These are phyloP conservation scores for Nemania sp. DNA, from an alignment of 2,329 filamentous ascomycete genomes.

Conservation along the genomic window DNA sequence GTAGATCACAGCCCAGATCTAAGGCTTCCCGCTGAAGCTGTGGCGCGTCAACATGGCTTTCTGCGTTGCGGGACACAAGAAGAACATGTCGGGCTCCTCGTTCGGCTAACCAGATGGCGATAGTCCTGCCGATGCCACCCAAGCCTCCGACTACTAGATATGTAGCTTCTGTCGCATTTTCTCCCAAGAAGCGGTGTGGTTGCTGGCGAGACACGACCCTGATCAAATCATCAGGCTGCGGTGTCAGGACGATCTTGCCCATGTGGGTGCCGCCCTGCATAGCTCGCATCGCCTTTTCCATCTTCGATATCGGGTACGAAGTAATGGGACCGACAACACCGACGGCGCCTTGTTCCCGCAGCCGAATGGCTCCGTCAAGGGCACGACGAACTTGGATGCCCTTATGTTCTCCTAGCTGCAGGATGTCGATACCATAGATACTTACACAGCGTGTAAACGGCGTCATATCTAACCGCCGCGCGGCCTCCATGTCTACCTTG, in stretches of 20 bases:
- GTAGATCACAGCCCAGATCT: not conserved
- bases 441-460: not conserved
- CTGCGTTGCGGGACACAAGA: not conserved
- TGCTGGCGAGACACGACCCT: not conserved
- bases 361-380: no score
- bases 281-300: constrained; percentile 43
- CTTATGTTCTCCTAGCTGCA: not conserved
- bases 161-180: not conserved
- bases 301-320: constrained; percentile 28
- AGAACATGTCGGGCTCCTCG: constrained; percentile 33
- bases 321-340: constrained; percentile 32
- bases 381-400: not conserved
- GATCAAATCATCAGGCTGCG: not conserved
- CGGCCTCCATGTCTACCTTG: constrained; percentile 23
- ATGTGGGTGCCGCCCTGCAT: constrained; percentile 43
- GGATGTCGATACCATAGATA: not conserved
- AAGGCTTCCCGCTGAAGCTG: not conserved
- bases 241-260: constrained; percentile 43
- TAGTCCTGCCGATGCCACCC: constrained; percentile 40
- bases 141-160: constrained; percentile 28
- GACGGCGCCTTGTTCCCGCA: not conserved
- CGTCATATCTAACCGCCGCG: not conserved
- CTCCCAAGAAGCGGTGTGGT: no score
- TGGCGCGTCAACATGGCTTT: not conserved
- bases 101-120: constrained; percentile 37